phyloP scores from a whole-genome alignment of 805 yeast genomes.

The Barnettozyma populi region DNA sequence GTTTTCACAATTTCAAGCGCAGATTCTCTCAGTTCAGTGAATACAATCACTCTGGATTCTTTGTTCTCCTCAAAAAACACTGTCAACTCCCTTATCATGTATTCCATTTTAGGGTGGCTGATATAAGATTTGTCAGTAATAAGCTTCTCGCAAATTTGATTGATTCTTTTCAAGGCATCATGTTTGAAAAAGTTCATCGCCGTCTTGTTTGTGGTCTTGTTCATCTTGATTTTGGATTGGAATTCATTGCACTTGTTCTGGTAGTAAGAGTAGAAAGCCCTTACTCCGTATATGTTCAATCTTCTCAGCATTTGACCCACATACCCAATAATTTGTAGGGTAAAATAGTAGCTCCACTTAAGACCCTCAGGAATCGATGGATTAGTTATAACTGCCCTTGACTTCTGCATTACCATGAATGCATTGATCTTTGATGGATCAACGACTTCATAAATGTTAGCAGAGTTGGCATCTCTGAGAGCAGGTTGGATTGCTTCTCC shows the following conservation, averaged over 20 bases:
- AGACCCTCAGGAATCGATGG: conserved; percentile 57
- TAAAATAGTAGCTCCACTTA: conserved; percentile 66
- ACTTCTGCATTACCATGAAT: conserved; percentile 65
- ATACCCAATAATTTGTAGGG: conserved; percentile 56
- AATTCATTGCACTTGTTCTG: conserved; percentile 52
- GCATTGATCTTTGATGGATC: conserved; percentile 68
- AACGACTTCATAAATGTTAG: conserved; percentile 55
- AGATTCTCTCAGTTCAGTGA: conserved; percentile 84
- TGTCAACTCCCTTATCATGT: conserved; percentile 49
- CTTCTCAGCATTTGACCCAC: conserved; percentile 69
- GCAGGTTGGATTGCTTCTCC: conserved; percentile 65
- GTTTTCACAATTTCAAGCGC: conserved; percentile 79
- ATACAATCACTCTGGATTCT: conserved; percentile 75
- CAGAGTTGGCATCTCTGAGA: conserved; percentile 55
- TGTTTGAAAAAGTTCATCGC: conserved; percentile 59
- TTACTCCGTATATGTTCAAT: conserved; percentile 75
- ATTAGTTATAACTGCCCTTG: conserved; percentile 50
- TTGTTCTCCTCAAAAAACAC: conserved; percentile 43
- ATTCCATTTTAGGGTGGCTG: conserved; percentile 72
- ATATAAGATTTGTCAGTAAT: conserved; percentile 34
- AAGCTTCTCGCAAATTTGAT: conserved; percentile 39
- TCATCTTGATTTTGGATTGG: conserved; percentile 49
- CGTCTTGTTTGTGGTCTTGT: conserved; percentile 59
- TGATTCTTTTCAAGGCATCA: conserved; percentile 39
- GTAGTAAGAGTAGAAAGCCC: conserved; percentile 68